phyloP scores from a whole-genome alignment of 2,329 filamentous ascomycete genomes.

The Exserohilum turcica region DNA sequence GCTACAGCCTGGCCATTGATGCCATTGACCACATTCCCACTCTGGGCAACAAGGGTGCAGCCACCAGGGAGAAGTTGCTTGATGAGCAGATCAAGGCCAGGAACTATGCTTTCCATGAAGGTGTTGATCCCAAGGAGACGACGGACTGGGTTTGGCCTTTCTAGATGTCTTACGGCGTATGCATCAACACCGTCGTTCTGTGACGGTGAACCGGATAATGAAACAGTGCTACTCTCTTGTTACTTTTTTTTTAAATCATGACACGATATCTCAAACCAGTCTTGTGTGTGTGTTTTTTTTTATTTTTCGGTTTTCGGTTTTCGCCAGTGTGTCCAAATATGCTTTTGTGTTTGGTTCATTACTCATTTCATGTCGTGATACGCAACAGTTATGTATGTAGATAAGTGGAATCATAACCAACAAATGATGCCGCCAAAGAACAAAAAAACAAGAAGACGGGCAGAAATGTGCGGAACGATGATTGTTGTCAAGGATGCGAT shows the following conservation, averaged over 20 bases:
- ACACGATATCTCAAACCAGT: not conserved
- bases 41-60: constrained; percentile 67
- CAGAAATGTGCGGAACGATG: not conserved
- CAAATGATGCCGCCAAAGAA: not conserved
- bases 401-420: too few relatives aligned
- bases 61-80: constrained; percentile 67
- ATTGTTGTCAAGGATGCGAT: not conserved
- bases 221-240: not conserved
- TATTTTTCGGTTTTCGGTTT: too few relatives aligned
- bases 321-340: too few relatives aligned
- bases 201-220: not conserved
- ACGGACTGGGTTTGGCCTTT: constrained; percentile 70
- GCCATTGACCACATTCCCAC: constrained; percentile 70
- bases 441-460: not conserved
- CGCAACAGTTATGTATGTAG: too few relatives aligned
- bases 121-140: constrained; percentile 70
- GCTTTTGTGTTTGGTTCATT: not conserved
- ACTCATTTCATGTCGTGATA: not conserved
- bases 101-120: constrained; percentile 69
- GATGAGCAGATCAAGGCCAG: constrained; percentile 68
- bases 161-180: constrained; percentile 16
- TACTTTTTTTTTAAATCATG: not conserved
- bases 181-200: not conserved
- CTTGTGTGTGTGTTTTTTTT: not conserved
- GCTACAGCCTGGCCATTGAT: constrained; percentile 76